Percentiles rank a stretch among this genome's conserved stretches.
Evolutionary conservation across 208 protist species (phyloP).

Genomic region (Histomonas meleagridis): DNA sequence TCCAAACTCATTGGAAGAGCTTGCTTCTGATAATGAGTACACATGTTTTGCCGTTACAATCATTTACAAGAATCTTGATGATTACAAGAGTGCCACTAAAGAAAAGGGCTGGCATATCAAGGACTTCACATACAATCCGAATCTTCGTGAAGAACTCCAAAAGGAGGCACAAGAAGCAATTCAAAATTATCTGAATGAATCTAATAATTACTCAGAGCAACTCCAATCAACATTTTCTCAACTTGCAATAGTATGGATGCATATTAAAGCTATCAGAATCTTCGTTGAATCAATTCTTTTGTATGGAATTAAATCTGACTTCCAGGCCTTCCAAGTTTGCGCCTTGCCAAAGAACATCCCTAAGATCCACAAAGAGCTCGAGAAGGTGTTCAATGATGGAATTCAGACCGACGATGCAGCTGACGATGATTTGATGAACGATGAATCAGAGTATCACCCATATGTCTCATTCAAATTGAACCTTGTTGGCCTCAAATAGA

Average conservation of each 20-base stretch:
- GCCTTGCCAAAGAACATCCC: neutral
- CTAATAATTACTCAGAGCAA: neutral
- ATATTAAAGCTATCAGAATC: neutral
- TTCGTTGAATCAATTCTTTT: conserved; percentile 36
- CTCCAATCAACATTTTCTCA: neutral
- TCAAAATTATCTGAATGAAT: neutral
- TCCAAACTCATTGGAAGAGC: neutral
- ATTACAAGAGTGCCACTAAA: conserved; percentile 26
- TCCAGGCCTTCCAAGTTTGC: neutral
- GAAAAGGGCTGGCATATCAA: neutral
- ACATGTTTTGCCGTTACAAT: neutral
- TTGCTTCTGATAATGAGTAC: neutral
- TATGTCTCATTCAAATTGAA: conserved; percentile 21
- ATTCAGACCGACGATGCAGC: neutral
- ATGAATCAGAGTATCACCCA: neutral
- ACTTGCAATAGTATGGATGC: neutral
- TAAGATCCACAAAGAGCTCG: neutral
- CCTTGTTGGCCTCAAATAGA: neutral
- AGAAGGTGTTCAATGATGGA: neutral
- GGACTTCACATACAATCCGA: neutral
- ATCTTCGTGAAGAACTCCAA: neutral
- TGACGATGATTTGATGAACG: neutral
- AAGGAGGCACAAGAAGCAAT: neutral
- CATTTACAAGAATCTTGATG: neutral
- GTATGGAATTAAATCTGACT: neutral